Evolutionary conservation across 2,329 filamentous ascomycete species (phyloP).

Genomic region (Lecanosticta acicola): DNA sequence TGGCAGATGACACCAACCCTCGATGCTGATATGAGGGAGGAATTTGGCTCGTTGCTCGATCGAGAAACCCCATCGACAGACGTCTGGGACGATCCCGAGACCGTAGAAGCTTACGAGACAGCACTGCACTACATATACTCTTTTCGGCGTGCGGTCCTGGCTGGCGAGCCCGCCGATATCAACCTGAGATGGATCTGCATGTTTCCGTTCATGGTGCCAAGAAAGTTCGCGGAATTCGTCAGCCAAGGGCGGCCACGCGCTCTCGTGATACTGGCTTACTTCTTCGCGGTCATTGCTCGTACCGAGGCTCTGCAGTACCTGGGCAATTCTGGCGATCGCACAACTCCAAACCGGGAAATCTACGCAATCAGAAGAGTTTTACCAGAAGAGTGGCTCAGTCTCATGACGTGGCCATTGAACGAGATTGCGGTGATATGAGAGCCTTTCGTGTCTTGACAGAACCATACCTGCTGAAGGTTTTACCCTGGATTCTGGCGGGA

Average conservation of each 20-base stretch:
- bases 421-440: conserved; percentile 8
- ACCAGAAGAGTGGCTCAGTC: conserved; percentile 28
- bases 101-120: conserved; percentile 25
- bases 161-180: conserved; percentile 21
- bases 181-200: conserved; percentile 30
- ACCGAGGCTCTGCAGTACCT: conserved; percentile 28
- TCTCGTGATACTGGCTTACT: conserved; percentile 32
- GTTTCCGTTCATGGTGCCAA: conserved; percentile 30
- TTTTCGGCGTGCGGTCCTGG: conserved; percentile 23
- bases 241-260: conserved; percentile 30
- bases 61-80: conserved; percentile 19
- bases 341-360: conserved; percentile 24
- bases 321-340: conserved; percentile 23
- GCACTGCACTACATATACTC: conserved; percentile 27
- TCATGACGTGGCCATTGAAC: conserved; percentile 29
- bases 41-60: conserved; percentile 22
- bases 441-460: too few species aligned
- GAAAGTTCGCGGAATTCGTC: conserved; percentile 30
- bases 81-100: conserved; percentile 18
- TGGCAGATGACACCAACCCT: conserved; percentile 18
- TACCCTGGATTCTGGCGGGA: too few species aligned
- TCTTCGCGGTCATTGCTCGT: conserved; percentile 30
- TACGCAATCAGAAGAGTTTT: conserved; percentile 25
- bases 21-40: conserved; percentile 18
- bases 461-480: too few species aligned